A percentile compares a stretch with the other conserved stretches of the same genome.
phyloP scores from a whole-genome alignment of 1,284 basidiomycete species.

The Cutaneotrichosporon curvatum region DNA sequence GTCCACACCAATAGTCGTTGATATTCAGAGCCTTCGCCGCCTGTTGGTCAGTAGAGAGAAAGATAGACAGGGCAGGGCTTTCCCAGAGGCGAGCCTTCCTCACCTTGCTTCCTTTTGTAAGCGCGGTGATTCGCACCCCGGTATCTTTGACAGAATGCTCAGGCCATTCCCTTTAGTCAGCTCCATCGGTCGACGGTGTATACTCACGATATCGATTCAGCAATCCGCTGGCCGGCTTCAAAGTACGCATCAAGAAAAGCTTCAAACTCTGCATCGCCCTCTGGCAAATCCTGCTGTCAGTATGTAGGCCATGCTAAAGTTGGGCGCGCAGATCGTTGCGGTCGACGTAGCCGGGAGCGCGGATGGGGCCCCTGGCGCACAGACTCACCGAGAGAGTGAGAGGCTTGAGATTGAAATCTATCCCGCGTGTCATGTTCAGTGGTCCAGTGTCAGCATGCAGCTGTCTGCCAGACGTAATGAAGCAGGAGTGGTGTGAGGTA shows the following conservation, averaged over 20 bases:
- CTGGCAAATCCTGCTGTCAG: conserved; percentile 27
- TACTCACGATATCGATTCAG: conserved; percentile 29
- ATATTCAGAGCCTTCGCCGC: conserved; percentile 26
- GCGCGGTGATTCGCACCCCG: conserved; percentile 24
- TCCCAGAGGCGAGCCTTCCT: neutral
- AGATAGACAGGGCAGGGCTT: neutral
- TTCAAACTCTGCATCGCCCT: conserved; percentile 23
- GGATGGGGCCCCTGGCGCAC: too few relatives aligned
- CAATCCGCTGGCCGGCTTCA: conserved; percentile 21
- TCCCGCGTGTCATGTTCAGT: neutral
- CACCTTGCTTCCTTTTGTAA: conserved; percentile 15
- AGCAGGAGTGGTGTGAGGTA: too few relatives aligned
- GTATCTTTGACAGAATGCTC: conserved; percentile 11
- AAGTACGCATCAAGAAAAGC: conserved; percentile 30
- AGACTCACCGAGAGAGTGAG: conserved; percentile 6
- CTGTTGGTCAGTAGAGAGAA: conserved; percentile 10
- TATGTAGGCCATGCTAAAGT: too few relatives aligned
- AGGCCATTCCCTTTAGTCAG: conserved; percentile 25
- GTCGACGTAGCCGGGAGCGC: too few relatives aligned
- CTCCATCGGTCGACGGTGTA: too few relatives aligned
- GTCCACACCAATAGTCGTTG: conserved; percentile 36
- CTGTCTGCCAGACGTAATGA: too few relatives aligned
- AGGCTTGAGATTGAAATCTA: conserved; percentile 17
- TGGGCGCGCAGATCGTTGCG: too few relatives aligned
- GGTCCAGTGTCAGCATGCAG: too few relatives aligned